Evolutionary conservation across 108 stramenopile genomes (phyloP), one percentile per base, ranked within the genome.

Genomic region (Hondaea fermentalgiana): DNA sequence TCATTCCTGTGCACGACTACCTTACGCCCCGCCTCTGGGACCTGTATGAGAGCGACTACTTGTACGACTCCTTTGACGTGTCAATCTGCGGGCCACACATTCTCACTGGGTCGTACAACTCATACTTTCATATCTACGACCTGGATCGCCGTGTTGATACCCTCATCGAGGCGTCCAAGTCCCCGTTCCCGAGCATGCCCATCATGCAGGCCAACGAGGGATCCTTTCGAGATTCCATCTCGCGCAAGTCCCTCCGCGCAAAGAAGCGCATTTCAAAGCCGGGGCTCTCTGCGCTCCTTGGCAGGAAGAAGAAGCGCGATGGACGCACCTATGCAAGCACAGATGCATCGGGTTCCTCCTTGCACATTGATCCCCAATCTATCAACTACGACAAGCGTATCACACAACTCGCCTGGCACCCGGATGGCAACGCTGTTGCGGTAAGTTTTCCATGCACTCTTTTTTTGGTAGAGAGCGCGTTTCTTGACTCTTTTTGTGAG

Each of bases 31-130:
- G 72, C 72, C 87, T 95, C 28, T 72, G 83, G 51, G 90, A 95
- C 44, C 90, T 95, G 21, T 95, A 95, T 92, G 94, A 94, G 57
- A 92, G 72, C 64, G 95, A 95, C 71, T 91, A 60, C 59, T 94
- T 95, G 45, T 95, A 94, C 64, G 95, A 95, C 92, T 94, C 94
- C 92, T 95, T 95, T 72, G 94, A 95, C 88, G 89, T 92, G 16
- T 60, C 89, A 44, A 49, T 90, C 4, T 93, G 88, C n/a, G 72
- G 69, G 17, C 88, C 92, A 72, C 93, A 90, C 69, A 57, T 95
- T 55, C 72, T 87, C 12, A 94, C 94, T 17, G 95, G 95, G 35
- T 72, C 92, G 14, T 95, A 95, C 89, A 60, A 59, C 60, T 87
- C 89, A 90, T 10, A 5, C n/a, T 35, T 89, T 19, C 58, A 60